Base-by-base conservation (phyloP, 495 filamentous ascomycete species). In the Thozetella sp. region DNA sequence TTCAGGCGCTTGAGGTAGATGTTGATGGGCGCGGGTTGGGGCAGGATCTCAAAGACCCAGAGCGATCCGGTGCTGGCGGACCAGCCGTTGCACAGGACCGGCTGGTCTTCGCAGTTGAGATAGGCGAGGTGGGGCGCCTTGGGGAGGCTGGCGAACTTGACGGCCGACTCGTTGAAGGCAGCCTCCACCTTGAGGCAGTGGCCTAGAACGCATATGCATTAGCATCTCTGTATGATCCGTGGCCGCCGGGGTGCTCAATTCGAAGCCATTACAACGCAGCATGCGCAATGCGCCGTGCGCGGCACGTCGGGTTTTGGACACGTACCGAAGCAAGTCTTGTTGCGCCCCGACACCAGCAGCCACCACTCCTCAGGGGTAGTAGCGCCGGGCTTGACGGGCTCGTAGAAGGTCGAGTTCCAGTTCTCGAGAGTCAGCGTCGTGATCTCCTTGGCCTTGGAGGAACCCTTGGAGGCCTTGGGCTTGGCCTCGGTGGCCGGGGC, bases 11-110 rank as follows among this genome's bases (percentile, higher is more conserved):
- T 77, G 58, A 83, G 77, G 66, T 83, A 80, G 56, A 92, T 79
- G 20, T 88, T 82, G 67, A 90, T 78, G 13, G 90, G 86, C 15
- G 76, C 69, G 23, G 80, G 80, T 48, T 66, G 56, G 17, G 80
- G 74, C 19, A 76, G 68, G 55, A 96, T 73, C 62, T 90, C 79
- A 64, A 92, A 84, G 72, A 93, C 81, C 85, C 87, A 93, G 59
- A 95, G 72, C 23, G 80, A 75, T 19, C 92, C 90, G 23, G 89
- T 80, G 54, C 83, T 86, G 54, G 89, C 85, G 51, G 86, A 86
- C 93, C 92, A 96, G 54, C 79, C 74, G 67, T 92, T 87, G 83
- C 93, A 97, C 27, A 97, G 88, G 30, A 95, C 81, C 45, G 83
- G 82, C 64, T 93, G 78, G 56, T 83, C 69, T 55, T 97, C 93